phyloP scores from a whole-genome alignment of 1,284 basidiomycete genomes.

The Somion occarium region DNA sequence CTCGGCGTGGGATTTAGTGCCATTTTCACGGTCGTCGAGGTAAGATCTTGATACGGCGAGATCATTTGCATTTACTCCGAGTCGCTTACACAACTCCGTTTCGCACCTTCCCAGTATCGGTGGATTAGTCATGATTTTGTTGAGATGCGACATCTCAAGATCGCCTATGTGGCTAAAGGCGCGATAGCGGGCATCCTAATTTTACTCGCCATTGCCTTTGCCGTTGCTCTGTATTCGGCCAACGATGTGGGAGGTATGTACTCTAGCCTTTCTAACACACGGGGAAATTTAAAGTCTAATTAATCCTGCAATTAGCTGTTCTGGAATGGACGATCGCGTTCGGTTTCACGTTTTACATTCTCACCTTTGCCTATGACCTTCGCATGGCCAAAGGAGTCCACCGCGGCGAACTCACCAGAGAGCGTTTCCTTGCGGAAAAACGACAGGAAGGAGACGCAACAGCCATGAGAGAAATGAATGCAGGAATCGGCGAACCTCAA shows the following conservation, averaged over 20 bases:
- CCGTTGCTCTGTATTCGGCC: slow-evolving; percentile 40
- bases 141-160: slow-evolving; percentile 40
- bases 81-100: background rate
- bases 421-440: slow-evolving; percentile 15
- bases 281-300: no score
- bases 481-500: background rate
- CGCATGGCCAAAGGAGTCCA: slow-evolving; percentile 44
- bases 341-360: slow-evolving; percentile 64
- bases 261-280: no score
- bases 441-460: slow-evolving; percentile 12
- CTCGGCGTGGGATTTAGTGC: slow-evolving; percentile 59
- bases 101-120: slow-evolving; percentile 40
- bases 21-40: slow-evolving; percentile 69
- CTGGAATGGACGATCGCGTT: slow-evolving; percentile 72
- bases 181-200: slow-evolving; percentile 54
- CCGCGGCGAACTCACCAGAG: slow-evolving; percentile 24
- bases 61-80: background rate
- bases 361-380: slow-evolving; percentile 68
- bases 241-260: slow-evolving; percentile 46
- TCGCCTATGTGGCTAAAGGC: slow-evolving; percentile 59
- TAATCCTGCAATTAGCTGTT: slow-evolving; percentile 42
- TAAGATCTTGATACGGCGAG: slow-evolving; percentile 21
- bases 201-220: slow-evolving; percentile 58
- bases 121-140: slow-evolving; percentile 59
- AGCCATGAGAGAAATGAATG: slow-evolving; percentile 12